A percentile compares a stretch with the other conserved stretches of the same genome.
phyloP scores from a whole-genome alignment of 78 protist species.

The Dictyostelium capitatum region DNA sequence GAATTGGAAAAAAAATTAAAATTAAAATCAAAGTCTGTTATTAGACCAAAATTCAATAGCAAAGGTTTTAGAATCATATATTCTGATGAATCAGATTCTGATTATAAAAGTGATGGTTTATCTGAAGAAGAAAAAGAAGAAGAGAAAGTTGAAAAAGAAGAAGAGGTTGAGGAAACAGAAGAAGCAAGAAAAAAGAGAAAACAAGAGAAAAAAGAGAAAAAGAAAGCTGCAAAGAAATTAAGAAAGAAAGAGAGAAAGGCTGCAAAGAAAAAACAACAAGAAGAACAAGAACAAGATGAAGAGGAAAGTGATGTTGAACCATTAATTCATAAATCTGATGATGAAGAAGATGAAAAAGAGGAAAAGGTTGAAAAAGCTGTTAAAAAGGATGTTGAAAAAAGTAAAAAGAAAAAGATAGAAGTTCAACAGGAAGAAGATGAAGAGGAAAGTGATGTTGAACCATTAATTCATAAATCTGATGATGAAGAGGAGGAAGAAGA shows the following conservation, averaged over 20 bases:
- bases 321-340: neutral
- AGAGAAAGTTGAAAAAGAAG: neutral
- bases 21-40: neutral
- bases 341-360: conserved; percentile 21
- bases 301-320: neutral
- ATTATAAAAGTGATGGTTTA: neutral
- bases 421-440: conserved; percentile 1
- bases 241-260: neutral
- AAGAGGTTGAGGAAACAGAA: neutral
- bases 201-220: neutral
- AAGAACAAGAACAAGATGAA: neutral
- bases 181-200: neutral
- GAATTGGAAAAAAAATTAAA: neutral
- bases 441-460: neutral
- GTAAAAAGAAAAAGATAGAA: neutral
- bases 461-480: neutral
- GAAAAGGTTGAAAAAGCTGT: neutral
- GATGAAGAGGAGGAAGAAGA: conserved; percentile 22
- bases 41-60: neutral
- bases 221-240: conserved; percentile 8
- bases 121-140: neutral
- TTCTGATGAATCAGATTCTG: neutral
- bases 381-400: neutral
- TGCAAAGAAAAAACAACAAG: neutral
- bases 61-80: conserved; percentile 5